Conservation (phyloP, 2,329 filamentous ascomycete genomes). For the Diaporthe sp. region DNA sequence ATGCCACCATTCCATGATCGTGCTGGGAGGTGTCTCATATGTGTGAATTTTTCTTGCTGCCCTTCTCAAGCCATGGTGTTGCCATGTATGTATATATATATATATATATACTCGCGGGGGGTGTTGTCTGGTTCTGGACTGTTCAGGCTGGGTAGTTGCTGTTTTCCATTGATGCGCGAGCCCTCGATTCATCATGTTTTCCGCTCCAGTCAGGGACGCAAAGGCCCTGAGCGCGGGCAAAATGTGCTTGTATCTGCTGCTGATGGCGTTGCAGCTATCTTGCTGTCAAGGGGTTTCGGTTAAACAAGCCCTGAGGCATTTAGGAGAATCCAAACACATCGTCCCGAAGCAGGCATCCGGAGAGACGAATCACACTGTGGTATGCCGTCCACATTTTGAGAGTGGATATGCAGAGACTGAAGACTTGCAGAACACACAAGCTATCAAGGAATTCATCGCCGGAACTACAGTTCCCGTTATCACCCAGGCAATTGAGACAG, state of each 20-base stretch:
- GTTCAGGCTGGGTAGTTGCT: neutral
- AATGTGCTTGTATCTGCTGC: constrained; percentile 36
- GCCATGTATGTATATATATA: neutral
- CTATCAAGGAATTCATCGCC: constrained; percentile 17
- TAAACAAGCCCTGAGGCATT: neutral
- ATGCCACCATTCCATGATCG: constrained; percentile 32
- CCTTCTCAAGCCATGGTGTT: constrained; percentile 5
- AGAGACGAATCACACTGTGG: constrained; percentile 14
- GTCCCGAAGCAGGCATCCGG: neutral
- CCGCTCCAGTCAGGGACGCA: constrained; percentile 10
- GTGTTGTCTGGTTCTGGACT: neutral
- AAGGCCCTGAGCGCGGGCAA: neutral
- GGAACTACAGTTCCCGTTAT: constrained; percentile 47
- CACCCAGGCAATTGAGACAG: constrained; percentile 49
- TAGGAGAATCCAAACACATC: neutral
- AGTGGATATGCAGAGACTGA: constrained; percentile 4
- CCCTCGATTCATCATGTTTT: constrained; percentile 7
- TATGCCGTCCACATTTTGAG: neutral
- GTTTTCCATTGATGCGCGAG: neutral
- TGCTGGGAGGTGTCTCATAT: constrained; percentile 25
- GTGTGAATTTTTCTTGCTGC: neutral
- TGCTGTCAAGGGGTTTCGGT: constrained; percentile 23
- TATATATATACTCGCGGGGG: constrained; percentile 8
- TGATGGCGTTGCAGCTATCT: constrained; percentile 39
- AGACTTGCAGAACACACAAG: constrained; percentile 11